Conservation (phyloP, 805 yeast genomes). For the Wickerhamomyces pijperi region DNA sequence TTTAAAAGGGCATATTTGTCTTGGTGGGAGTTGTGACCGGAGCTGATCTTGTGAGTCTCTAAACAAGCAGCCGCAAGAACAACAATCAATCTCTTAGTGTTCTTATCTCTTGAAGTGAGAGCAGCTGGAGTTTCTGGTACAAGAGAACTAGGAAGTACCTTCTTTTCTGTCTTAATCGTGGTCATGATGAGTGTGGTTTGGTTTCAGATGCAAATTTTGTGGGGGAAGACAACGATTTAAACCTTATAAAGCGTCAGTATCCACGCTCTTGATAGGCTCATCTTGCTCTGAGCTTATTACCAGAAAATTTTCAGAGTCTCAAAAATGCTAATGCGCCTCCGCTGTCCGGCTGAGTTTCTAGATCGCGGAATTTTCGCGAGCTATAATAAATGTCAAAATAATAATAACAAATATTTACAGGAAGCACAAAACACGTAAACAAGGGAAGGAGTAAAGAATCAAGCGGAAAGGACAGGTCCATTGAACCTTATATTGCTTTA, state of each 20-base stretch:
- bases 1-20: slow-evolving; percentile 89
- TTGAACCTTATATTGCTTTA: too few species aligned
- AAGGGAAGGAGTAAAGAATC: neutral
- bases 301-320: neutral
- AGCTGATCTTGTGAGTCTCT: slow-evolving; percentile 84
- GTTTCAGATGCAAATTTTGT: neutral
- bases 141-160: slow-evolving; percentile 51
- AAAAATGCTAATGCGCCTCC: too few species aligned
- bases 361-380: too few species aligned
- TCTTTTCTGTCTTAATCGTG: slow-evolving; percentile 14
- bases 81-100: slow-evolving; percentile 78
- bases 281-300: neutral
- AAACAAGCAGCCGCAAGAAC: slow-evolving; percentile 94
- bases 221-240: too few species aligned
- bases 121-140: slow-evolving; percentile 84
- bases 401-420: too few species aligned
- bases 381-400: neutral
- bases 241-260: too few species aligned
- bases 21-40: slow-evolving; percentile 60
- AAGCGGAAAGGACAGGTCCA: too few species aligned
- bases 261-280: neutral
- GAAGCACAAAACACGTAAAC: too few species aligned
- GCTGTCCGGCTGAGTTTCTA: too few species aligned
- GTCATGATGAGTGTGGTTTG: neutral
- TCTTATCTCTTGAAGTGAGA: slow-evolving; percentile 74